A percentile compares a stretch with the other conserved stretches of the same genome.
phyloP scores from a whole-genome alignment of 352 stramenopile genomes.

The Achlya hypogyna region DNA sequence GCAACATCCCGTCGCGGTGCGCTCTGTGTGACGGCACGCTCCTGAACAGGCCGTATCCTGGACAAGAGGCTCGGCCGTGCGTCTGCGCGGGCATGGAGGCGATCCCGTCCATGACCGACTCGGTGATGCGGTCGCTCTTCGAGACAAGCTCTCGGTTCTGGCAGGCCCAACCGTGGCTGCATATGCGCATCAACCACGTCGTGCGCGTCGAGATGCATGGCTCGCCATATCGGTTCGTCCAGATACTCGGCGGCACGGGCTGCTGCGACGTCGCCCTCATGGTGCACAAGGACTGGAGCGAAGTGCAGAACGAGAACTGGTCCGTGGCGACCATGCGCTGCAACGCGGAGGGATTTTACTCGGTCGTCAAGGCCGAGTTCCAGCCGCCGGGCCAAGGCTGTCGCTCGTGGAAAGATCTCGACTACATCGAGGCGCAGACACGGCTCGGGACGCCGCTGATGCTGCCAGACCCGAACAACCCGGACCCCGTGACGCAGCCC shows the following conservation, averaged over 20 bases:
- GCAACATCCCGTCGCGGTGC: conserved; percentile 19
- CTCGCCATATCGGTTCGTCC: conserved; percentile 11
- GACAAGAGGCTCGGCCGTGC: conserved; percentile 7
- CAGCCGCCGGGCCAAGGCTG: conserved; percentile 15
- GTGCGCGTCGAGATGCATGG: conserved; percentile 11
- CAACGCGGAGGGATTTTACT: conserved; percentile 13
- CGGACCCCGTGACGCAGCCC: conserved; percentile 8
- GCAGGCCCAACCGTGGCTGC: conserved; percentile 13
- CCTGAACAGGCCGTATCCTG: conserved; percentile 3
- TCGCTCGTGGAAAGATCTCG: conserved; percentile 19
- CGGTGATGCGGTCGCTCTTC: conserved; percentile 9
- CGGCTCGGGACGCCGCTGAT: conserved; percentile 1
- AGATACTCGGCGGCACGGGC: conserved; percentile 18
- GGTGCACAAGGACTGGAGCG: conserved; percentile 12
- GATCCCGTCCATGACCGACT: conserved; percentile 13
- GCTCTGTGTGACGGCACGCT: conserved; percentile 10
- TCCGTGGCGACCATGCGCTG: conserved; percentile 9
- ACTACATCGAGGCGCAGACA: conserved; percentile 19
- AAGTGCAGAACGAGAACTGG: conserved; percentile 21
- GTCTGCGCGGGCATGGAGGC: conserved; percentile 20
- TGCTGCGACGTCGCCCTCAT: conserved; percentile 18
- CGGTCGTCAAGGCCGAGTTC: conserved; percentile 18
- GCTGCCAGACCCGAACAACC: conserved; percentile 9
- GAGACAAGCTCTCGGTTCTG: conserved; percentile 4
- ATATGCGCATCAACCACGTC: conserved; percentile 22